Evolutionary conservation across 1,284 basidiomycete species (phyloP), one percentile per base, ranked within the genome.

Genomic region (Porogramme epimiltina): DNA sequence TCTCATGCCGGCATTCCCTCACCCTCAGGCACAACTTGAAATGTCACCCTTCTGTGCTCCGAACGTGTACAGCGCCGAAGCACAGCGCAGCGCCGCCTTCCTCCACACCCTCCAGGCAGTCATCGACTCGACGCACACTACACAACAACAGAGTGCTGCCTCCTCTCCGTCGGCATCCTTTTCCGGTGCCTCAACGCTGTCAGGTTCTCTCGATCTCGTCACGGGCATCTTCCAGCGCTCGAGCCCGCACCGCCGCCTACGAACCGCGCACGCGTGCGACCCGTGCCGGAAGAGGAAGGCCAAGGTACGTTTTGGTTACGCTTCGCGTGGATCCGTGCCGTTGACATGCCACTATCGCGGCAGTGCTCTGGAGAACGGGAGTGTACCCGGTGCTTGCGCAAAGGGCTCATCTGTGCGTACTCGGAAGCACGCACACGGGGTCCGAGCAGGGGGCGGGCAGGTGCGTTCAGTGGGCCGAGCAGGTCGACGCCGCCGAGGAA

Each of bases 161-260:
- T 28, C 36, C 2, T 41, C 10, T 47, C 55, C 2, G 13, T 49
- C 55, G 4, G 51, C 54, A 20, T 57, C 62, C 2, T 4, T 16
- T 54, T 60, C 4, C 70, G 74, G 55, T 67, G n/a, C 75, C 8
- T 15, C 34, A 18, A 37, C n/a, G 1, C 72, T 84, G 24, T 76
- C 79, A 0, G 83, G 84, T 26, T 81, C 81, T 0, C 71, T 85
- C 19, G 81, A 86, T 61, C 78, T 78, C 2, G 55, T 71, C 4
- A 85, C 83, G 0, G 81, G 81, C 15, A 76, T 83, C 37, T 85
- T 83, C 61, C 82, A 83, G 64, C 76, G 75, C 6, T 77, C 79
- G 2, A 74, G 79, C 1, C 82, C 85, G 58, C 81, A 83, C 47
- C 79, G 80, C 1, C 76, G 84, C 2, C 66, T 85, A 34, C 63